Conservation (phyloP, 352 stramenopile genomes). For the Globisporangium radiosum region DNA sequence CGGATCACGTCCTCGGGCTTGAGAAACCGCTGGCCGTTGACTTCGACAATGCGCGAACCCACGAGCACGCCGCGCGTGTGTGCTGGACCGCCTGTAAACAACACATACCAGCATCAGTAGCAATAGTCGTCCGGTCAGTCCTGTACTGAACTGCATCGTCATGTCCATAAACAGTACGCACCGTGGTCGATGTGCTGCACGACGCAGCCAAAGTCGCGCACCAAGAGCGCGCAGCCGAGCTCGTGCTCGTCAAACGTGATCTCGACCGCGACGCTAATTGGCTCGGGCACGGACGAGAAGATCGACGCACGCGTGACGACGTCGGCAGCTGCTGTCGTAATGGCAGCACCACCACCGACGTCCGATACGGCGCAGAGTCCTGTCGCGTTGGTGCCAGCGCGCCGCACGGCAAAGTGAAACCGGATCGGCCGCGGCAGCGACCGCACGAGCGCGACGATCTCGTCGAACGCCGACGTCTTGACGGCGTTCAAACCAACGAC, state of each 20-base stretch:
- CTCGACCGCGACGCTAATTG: constrained; percentile 45
- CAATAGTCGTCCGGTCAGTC: too few species aligned
- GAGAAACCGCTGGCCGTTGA: constrained; percentile 52
- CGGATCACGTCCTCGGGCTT: constrained; percentile 42
- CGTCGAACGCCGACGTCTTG: constrained; percentile 60
- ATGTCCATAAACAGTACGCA: constrained; percentile 1
- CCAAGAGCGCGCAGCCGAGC: constrained; percentile 53
- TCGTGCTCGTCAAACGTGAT: constrained; percentile 50
- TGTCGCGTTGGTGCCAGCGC: not conserved
- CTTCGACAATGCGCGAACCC: constrained; percentile 52
- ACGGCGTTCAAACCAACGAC: constrained; percentile 60
- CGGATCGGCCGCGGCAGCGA: constrained; percentile 39
- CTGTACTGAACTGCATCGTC: too few species aligned
- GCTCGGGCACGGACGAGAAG: constrained; percentile 62
- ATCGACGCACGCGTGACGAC: constrained; percentile 10
- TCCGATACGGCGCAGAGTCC: too few species aligned
- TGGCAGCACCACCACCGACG: not conserved
- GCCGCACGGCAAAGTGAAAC: constrained; percentile 62
- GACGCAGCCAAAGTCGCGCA: constrained; percentile 47
- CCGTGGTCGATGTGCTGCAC: constrained; percentile 50
- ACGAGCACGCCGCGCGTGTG: constrained; percentile 54
- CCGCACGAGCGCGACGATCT: constrained; percentile 59
- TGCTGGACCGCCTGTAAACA: constrained; percentile 32
- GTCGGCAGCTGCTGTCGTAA: not conserved
- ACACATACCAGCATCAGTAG: too few species aligned